Percentiles rank a stretch among this genome's conserved stretches.
phyloP scores from a whole-genome alignment of 164 flowering plant species.

The Nelumbo lutea region DNA sequence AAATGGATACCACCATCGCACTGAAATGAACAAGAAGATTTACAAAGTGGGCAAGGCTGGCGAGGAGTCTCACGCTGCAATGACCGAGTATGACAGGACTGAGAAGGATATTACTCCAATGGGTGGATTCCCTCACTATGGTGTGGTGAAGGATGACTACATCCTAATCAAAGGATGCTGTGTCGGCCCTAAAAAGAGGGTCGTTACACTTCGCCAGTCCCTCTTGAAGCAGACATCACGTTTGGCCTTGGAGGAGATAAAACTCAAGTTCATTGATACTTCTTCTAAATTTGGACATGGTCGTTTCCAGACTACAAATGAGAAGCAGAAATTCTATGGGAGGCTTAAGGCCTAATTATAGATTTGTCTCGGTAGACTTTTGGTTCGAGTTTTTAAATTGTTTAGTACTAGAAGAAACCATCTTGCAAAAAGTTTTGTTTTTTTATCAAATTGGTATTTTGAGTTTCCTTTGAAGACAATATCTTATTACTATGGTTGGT shows the following conservation, averaged over 20 bases:
- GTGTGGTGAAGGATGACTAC: constrained; percentile 61
- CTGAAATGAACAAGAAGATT: constrained; percentile 72
- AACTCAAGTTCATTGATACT: constrained; percentile 73
- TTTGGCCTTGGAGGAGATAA: constrained; percentile 62
- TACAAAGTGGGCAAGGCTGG: constrained; percentile 65
- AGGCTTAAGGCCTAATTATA: constrained; percentile 41
- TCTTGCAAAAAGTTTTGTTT: too few species aligned
- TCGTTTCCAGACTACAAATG: constrained; percentile 63
- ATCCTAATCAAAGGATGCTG: constrained; percentile 73
- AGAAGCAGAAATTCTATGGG: constrained; percentile 65
- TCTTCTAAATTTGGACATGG: constrained; percentile 78
- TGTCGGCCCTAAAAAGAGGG: constrained; percentile 77
- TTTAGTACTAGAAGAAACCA: too few species aligned
- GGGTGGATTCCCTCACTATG: constrained; percentile 81
- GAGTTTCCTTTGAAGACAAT: too few species aligned
- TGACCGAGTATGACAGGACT: constrained; percentile 70
- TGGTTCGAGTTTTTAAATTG: neutral
- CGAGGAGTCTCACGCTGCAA: constrained; percentile 54
- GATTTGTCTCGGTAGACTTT: too few species aligned
- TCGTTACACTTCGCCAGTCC: constrained; percentile 65
- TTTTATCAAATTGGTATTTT: too few species aligned
- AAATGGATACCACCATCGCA: constrained; percentile 72
- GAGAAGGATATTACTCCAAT: constrained; percentile 78
- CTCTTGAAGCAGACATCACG: constrained; percentile 67
- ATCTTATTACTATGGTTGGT: too few species aligned